Evolutionary conservation across 495 filamentous ascomycete species (phyloP), one percentile per base, ranked within the genome.

Genomic region (Recurvomyces mirabilis): DNA sequence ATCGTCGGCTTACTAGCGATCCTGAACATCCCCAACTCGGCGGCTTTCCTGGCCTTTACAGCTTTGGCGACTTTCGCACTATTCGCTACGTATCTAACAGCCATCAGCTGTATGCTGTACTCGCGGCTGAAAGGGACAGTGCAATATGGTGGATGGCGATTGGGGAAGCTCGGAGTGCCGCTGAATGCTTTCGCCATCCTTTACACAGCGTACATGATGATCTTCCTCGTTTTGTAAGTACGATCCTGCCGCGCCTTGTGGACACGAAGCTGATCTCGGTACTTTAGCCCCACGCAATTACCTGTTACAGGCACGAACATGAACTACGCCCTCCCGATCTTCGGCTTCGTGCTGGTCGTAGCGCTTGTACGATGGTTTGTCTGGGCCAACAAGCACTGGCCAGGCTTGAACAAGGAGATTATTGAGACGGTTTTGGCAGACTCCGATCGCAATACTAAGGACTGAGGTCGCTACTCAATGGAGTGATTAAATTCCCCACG

Each of bases 241-340:
- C n/a, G n/a, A n/a, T n/a, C n/a, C n/a, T n/a, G n/a, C n/a, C n/a
- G n/a, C n/a, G n/a, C n/a, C n/a, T n/a, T n/a, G n/a, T n/a, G n/a
- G n/a, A n/a, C n/a, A n/a, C n/a, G n/a, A n/a, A n/a, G n/a, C n/a
- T n/a, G n/a, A n/a, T n/a, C n/a, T n/a, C n/a, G n/a, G n/a, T n/a
- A n/a, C 44, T 10, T 60, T 10, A 36, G 47, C 5, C 61, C 57
- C 18, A 59, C 60, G 1, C 30, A 51, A 0, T 38, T 52, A n/a
- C 56, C 60, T 7, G 52, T 61, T 22, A 56, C 56, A 3, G 54
- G 50, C 1, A 39, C 43, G 28, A 57, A 43, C 19, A 50, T 61
- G 47, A 61, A 63, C 31, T 63, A 60, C 39, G 52, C 56, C 0
- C 26, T 46, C 0, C 53, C 56, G 6, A 55, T 60, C 15, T 56